These are phyloP conservation scores for Exobasidium rhododendri DNA, from an alignment of 1,284 basidiomycete species.

Conservation along the genomic window DNA sequence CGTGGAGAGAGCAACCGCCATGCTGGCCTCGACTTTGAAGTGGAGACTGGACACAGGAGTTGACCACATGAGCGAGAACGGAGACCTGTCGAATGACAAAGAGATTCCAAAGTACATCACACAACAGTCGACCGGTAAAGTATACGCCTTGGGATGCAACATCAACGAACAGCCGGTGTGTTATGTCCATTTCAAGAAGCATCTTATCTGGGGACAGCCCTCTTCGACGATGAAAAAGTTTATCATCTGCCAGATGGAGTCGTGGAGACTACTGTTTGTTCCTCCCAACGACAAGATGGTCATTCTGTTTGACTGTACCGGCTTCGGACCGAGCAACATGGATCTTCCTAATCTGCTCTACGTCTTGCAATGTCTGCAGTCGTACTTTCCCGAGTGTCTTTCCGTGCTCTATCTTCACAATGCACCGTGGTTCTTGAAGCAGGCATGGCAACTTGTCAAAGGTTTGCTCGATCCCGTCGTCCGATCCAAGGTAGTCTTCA, in stretches of 20 bases:
- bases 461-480: conserved; percentile 14
- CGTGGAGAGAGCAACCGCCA: conserved; percentile 54
- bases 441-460: conserved; percentile 34
- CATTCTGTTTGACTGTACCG: conserved; percentile 53
- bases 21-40: conserved; percentile 52
- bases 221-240: conserved; percentile 55
- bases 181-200: conserved; percentile 48
- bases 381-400: conserved; percentile 56
- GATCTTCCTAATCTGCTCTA: conserved; percentile 16
- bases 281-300: conserved; percentile 54
- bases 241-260: conserved; percentile 53
- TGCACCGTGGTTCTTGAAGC: conserved; percentile 56
- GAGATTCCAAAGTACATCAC: conserved; percentile 46
- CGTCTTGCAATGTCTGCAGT: conserved; percentile 50
- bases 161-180: conserved; percentile 52
- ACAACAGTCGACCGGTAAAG: conserved; percentile 55
- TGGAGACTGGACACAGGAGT: conserved; percentile 40
- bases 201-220: conserved; percentile 48
- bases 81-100: conserved; percentile 18
- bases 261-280: conserved; percentile 50
- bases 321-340: conserved; percentile 46
- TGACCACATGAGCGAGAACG: conserved; percentile 25
- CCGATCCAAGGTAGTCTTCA: conserved; percentile 16
- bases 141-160: conserved; percentile 52
- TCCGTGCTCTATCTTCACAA: conserved; percentile 54